Percentiles rank a stretch among this genome's conserved stretches.
Conservation (phyloP, 345 rosid species). For the Boechera retrofracta region DNA sequence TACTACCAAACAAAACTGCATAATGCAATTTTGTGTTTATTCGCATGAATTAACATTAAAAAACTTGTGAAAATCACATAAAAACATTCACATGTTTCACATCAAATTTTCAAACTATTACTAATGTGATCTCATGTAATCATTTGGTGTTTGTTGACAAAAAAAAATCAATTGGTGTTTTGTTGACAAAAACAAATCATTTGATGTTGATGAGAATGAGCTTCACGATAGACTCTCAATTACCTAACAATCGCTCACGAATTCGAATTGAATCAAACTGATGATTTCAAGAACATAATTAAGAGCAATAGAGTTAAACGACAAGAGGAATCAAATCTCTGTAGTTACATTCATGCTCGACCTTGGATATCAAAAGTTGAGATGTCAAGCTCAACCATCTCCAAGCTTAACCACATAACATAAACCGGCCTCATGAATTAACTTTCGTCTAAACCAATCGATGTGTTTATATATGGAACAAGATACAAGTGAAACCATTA, state of each 20-base stretch:
- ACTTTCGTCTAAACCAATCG: not conserved
- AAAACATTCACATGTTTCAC: constrained; percentile 25
- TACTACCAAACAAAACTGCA: constrained; percentile 26
- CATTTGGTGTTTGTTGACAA: constrained; percentile 7
- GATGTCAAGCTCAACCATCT: not conserved
- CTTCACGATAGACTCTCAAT: not conserved
- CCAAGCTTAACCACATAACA: not conserved
- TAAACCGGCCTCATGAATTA: not conserved
- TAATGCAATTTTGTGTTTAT: constrained; percentile 25
- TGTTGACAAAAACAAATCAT: not conserved
- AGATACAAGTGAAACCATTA: constrained; percentile 2
- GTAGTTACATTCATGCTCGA: not conserved
- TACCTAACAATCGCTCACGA: not conserved
- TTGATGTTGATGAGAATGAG: not conserved
- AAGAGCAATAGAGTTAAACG: not conserved
- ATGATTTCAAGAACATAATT: not conserved
- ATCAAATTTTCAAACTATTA: constrained; percentile 21
- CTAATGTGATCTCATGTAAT: constrained; percentile 15
- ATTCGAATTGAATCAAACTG: not conserved
- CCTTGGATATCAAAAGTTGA: not conserved
- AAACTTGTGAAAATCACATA: constrained; percentile 3
- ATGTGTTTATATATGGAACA: not conserved
- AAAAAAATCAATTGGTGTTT: not conserved
- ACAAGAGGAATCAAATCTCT: not conserved
- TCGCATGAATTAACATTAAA: constrained; percentile 12